phyloP scores from a whole-genome alignment of 1,284 basidiomycete genomes.

The Irpex sp. region DNA sequence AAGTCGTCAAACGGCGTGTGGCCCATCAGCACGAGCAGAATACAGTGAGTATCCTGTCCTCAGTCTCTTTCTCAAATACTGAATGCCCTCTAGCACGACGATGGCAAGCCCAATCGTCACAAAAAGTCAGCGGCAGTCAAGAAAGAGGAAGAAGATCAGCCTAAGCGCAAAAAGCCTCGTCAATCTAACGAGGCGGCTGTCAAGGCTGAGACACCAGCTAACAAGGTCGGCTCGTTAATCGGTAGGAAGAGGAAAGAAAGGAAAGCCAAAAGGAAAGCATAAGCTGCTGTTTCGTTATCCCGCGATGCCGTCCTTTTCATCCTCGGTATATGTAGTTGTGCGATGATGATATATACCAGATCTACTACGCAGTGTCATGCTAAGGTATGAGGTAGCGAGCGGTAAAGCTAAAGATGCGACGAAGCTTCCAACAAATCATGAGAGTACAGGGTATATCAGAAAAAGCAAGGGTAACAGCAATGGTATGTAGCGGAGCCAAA shows the following conservation, averaged over 20 bases:
- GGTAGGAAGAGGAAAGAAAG: constrained; percentile 32
- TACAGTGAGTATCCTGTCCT: constrained; percentile 14
- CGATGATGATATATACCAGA: not conserved
- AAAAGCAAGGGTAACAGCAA: constrained; percentile 1
- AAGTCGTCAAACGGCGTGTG: constrained; percentile 73
- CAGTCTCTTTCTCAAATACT: constrained; percentile 3
- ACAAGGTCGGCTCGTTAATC: constrained; percentile 28
- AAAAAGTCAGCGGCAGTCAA: constrained; percentile 4
- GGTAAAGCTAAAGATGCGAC: not conserved
- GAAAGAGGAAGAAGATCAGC: constrained; percentile 17
- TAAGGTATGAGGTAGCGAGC: not conserved
- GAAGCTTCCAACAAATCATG: not conserved
- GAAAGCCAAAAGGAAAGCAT: constrained; percentile 21
- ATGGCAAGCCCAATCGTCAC: constrained; percentile 17
- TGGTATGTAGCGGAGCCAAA: not conserved
- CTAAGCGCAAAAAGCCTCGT: constrained; percentile 24
- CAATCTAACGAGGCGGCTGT: constrained; percentile 16
- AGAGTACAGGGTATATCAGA: constrained; percentile 1
- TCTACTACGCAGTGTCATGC: not conserved
- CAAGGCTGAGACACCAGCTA: constrained; percentile 11
- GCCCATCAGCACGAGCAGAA: constrained; percentile 39
- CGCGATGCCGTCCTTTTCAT: too few species aligned
- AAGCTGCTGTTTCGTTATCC: not conserved
- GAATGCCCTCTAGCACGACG: constrained; percentile 14
- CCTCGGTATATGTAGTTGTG: not conserved